Conservation (phyloP, 306 rosid genomes). For the Cyamopsis tetragonoloba region DNA sequence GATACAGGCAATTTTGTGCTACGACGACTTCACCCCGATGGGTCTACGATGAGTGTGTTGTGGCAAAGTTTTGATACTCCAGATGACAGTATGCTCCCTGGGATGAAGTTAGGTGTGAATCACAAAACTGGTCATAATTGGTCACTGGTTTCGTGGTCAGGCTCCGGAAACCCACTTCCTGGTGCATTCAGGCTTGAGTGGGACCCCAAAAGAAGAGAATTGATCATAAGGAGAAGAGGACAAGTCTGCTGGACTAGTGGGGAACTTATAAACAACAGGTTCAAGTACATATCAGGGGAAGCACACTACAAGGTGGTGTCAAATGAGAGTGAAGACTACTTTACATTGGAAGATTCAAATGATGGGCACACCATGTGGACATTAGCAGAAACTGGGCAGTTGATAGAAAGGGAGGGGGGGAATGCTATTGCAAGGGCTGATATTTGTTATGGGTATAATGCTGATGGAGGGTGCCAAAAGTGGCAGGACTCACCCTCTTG, state of each 20-base stretch:
- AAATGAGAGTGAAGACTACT: neutral
- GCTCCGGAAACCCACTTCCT: fast-evolving
- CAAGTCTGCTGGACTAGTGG: conserved; percentile 7
- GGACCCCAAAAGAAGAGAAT: neutral
- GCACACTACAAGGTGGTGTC: neutral
- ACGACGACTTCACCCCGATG: conserved; percentile 3
- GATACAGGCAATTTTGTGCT: conserved; percentile 31
- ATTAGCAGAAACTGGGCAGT: neutral
- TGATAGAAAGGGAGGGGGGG: neutral
- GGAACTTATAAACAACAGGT: too few relatives aligned
- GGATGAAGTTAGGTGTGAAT: conserved; percentile 33
- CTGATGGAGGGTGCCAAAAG: conserved; percentile 18
- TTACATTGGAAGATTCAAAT: neutral
- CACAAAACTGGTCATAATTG: neutral
- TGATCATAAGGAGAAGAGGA: neutral
- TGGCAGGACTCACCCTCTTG: conserved; percentile 15
- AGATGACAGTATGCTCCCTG: neutral
- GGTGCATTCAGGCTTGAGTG: conserved; percentile 35
- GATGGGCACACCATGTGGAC: neutral
- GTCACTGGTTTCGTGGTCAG: conserved; percentile 5
- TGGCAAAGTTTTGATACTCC: conserved; percentile 37
- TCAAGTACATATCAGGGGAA: too few relatives aligned
- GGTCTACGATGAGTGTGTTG: neutral
- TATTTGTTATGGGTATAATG: conserved; percentile 10
- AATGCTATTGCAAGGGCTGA: conserved; percentile 22